phyloP scores from a whole-genome alignment of 345 rosid genomes.

The Geranium brycei region DNA sequence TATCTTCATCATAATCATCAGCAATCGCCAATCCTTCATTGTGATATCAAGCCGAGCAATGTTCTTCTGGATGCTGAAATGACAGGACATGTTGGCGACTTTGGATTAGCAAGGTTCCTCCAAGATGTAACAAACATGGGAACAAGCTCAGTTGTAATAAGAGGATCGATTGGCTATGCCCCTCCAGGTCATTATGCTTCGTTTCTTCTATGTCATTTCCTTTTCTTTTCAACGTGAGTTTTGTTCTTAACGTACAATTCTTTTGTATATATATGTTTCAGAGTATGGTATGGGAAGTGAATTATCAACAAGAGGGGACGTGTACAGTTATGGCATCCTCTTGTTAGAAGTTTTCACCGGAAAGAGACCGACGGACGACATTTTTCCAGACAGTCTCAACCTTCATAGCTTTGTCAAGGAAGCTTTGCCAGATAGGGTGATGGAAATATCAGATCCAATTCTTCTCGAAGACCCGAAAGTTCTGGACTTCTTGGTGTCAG shows the following conservation, averaged over 20 bases:
- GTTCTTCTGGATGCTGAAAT: constrained; percentile 10
- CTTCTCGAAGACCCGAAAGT: too few species aligned
- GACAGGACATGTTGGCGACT: constrained; percentile 12
- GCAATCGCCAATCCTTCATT: constrained; percentile 1
- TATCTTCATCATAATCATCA: constrained; percentile 5
- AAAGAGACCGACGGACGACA: constrained; percentile 9
- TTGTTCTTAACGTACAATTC: not conserved
- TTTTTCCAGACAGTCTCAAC: constrained; percentile 6
- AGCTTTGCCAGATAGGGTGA: constrained; percentile 4
- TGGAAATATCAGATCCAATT: not conserved
- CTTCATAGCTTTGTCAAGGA: constrained; percentile 8
- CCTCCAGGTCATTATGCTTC: constrained; percentile 14
- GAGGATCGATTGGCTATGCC: constrained; percentile 13
- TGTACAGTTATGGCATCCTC: constrained; percentile 17
- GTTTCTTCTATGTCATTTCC: not conserved
- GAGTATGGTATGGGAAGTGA: constrained; percentile 17
- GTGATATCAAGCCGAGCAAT: constrained; percentile 12
- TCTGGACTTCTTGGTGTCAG: too few species aligned
- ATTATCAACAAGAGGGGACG: constrained; percentile 12
- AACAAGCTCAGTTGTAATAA: not conserved
- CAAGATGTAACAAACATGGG: not conserved
- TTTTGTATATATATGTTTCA: not conserved
- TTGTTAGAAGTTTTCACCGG: constrained; percentile 18
- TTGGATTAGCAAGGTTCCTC: constrained; percentile 9
- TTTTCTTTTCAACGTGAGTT: not conserved